Conservation (phyloP, 352 stramenopile genomes). For the Hyphochytrium catenoides region DNA sequence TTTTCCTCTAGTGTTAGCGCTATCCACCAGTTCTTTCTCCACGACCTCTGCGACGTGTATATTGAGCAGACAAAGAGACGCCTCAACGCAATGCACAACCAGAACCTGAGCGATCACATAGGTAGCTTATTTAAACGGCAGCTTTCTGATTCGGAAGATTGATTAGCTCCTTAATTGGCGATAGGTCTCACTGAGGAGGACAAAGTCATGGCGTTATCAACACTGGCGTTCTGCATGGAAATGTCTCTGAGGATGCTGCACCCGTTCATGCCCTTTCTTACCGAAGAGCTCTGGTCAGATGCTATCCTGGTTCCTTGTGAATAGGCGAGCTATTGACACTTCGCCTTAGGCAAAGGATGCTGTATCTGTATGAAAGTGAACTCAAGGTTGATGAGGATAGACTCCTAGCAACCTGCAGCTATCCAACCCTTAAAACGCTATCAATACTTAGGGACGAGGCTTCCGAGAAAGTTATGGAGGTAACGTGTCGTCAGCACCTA, state of each 20-base stretch:
- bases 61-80: slow-evolving; percentile 62
- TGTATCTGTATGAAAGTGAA: too few relatives aligned
- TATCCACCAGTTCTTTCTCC: slow-evolving; percentile 54
- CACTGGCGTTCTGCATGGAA: slow-evolving; percentile 80
- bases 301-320: background rate
- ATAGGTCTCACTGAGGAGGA: slow-evolving; percentile 15
- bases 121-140: too few relatives aligned
- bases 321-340: too few relatives aligned
- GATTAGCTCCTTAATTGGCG: slow-evolving; percentile 15
- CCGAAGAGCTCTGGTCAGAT: slow-evolving; percentile 92
- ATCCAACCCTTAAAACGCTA: too few relatives aligned
- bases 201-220: slow-evolving; percentile 57
- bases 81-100: slow-evolving; percentile 16
- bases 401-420: too few relatives aligned
- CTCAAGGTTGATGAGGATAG: too few relatives aligned
- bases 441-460: too few relatives aligned
- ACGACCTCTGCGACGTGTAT: slow-evolving; percentile 63
- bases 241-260: slow-evolving; percentile 86
- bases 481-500: too few relatives aligned
- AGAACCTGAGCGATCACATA: too few relatives aligned
- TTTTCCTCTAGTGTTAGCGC: slow-evolving; percentile 28
- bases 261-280: slow-evolving; percentile 99
- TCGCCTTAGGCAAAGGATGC: too few relatives aligned
- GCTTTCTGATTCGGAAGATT: too few relatives aligned
- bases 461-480: too few relatives aligned